Base-by-base conservation (phyloP, 495 filamentous ascomycete species). In the Letharia lupina region DNA sequence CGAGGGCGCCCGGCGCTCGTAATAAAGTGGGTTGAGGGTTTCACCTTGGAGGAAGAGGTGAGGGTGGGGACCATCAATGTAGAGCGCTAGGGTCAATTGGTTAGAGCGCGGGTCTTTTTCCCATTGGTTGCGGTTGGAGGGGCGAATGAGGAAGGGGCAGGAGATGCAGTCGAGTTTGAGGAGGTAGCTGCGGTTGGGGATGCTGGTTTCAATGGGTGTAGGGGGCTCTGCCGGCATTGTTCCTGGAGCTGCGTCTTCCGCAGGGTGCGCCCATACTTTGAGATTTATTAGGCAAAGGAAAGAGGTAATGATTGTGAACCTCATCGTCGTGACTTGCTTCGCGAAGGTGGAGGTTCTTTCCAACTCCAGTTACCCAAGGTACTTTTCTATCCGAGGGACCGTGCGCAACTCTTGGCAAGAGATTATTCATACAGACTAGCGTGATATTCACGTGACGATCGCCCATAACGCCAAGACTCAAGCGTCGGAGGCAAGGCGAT, bases 101-200 rank as follows among this genome's bases (percentile, higher is more conserved):
- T 37, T 57, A 12, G 54, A 15, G 9, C 54, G 33, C 7, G 54
- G 54, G 31, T 57, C 54, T 57, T 37, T 8, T 33, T 57, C 54
- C 54, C 33, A 57, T 37, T 57, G 15, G 16, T 57, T 37, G 33
- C 7, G 15, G 7, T 37, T 57, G 33, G 54, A 57, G 15, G 3
- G 31, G 18, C 54, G 54, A 20, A 37, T 37, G 31, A 57, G 54
- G 33, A 2, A 57, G 33, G 54, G 54, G 54, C 54, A 57, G 54
- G 54, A 57, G 16, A 57, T 57, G 54, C 52, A 56, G 31, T 56
- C 52, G 52, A 56, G 10, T 35, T 56, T 56, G 28, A 57, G 54
- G 3, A 37, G 31, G 8, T 57, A 57, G 54, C 31, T 37, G 31
- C 33, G 33, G 8, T 57, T 57, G 33, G 54, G 54, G 10, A 57